phyloP scores from a whole-genome alignment of 2,329 filamentous ascomycete species.

The Alternaria hordeiaustralica region DNA sequence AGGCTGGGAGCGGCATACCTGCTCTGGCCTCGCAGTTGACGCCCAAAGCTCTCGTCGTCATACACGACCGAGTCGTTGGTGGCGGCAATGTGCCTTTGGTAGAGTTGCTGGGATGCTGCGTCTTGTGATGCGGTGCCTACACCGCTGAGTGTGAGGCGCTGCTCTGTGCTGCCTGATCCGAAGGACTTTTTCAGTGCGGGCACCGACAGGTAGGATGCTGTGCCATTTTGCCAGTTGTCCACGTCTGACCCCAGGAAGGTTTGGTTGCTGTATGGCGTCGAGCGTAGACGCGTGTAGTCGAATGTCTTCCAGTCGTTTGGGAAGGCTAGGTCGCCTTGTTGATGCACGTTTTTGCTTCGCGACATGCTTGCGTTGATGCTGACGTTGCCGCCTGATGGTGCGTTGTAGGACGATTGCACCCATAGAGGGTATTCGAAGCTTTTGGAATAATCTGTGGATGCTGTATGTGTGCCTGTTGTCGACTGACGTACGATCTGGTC shows the following conservation, averaged over 20 bases:
- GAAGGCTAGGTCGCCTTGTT: constrained; percentile 59
- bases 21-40: constrained; percentile 14
- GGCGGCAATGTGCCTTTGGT: constrained; percentile 63
- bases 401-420: constrained; percentile 60
- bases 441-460: constrained; percentile 44
- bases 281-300: constrained; percentile 43
- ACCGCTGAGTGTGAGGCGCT: constrained; percentile 64
- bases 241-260: constrained; percentile 51
- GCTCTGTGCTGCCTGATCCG: constrained; percentile 63
- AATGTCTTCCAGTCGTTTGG: constrained; percentile 68
- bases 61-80: constrained; percentile 60
- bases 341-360: constrained; percentile 57
- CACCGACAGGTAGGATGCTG: constrained; percentile 61
- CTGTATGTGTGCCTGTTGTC: constrained; percentile 58
- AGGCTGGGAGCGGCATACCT: constrained; percentile 7
- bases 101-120: constrained; percentile 54
- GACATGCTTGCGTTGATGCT: constrained; percentile 57
- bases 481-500: constrained; percentile 61
- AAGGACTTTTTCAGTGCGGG: constrained; percentile 56
- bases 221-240: constrained; percentile 64
- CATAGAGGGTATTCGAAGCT: constrained; percentile 67
- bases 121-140: constrained; percentile 32
- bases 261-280: neutral
- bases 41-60: constrained; percentile 53
- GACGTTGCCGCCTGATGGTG: constrained; percentile 50